Percentiles rank a stretch among this genome's conserved stretches.
Evolutionary conservation across 129 eudicot species (phyloP).

Genomic region (Glebionis coronaria): DNA sequence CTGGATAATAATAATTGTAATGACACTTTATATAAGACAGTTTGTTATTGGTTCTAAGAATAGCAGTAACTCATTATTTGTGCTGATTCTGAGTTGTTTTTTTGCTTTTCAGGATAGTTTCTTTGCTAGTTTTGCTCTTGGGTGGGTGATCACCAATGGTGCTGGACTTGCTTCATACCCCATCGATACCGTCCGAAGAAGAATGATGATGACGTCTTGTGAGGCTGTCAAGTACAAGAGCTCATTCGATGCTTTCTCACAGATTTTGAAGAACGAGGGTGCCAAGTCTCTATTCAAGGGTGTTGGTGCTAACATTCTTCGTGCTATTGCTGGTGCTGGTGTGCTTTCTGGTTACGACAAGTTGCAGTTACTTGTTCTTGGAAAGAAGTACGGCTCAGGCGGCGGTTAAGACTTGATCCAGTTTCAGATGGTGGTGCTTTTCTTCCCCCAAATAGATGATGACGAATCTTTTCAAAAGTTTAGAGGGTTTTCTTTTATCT

Average conservation of each 20-base stretch:
- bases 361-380: conserved; percentile 48
- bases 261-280: conserved; percentile 62
- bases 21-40: too few relatives aligned
- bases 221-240: conserved; percentile 71
- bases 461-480: conserved; percentile 32
- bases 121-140: conserved; percentile 65
- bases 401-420: conserved; percentile 32
- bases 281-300: conserved; percentile 69
- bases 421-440: neutral
- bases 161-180: conserved; percentile 69
- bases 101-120: conserved; percentile 42
- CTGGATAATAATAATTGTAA: too few relatives aligned
- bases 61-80: neutral
- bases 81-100: neutral
- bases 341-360: conserved; percentile 69
- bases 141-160: too few relatives aligned
- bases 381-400: conserved; percentile 66
- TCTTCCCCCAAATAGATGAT: conserved; percentile 20
- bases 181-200: conserved; percentile 52
- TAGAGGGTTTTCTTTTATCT: conserved; percentile 19
- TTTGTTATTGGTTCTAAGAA: too few relatives aligned
- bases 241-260: conserved; percentile 51
- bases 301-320: conserved; percentile 67
- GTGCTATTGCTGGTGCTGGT: conserved; percentile 79
- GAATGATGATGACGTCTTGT: conserved; percentile 71